These are phyloP conservation scores for Mycena citricolor DNA, from an alignment of 1,284 basidiomycete genomes.

Conservation along the genomic window DNA sequence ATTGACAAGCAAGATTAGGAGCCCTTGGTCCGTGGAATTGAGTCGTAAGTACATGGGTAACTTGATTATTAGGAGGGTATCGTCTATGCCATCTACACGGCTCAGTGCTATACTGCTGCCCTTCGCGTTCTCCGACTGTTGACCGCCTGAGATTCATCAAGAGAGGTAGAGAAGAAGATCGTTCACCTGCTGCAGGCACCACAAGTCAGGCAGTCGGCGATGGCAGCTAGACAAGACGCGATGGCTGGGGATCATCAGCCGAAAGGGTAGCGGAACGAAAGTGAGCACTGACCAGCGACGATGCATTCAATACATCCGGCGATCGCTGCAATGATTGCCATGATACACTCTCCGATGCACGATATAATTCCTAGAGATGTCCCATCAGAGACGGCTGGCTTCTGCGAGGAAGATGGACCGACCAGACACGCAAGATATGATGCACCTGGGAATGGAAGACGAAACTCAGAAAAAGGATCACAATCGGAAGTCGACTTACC, in stretches of 20 bases:
- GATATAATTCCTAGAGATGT: conserved; percentile 33
- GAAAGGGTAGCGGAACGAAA: neutral
- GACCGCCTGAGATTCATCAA: no score
- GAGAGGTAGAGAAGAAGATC: conserved; percentile 23
- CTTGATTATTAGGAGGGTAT: no score
- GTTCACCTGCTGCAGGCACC: conserved; percentile 38
- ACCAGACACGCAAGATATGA: conserved; percentile 38
- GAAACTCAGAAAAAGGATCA: no score
- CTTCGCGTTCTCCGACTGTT: no score
- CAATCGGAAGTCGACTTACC: no score
- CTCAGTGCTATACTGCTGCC: no score
- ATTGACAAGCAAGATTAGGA: no score
- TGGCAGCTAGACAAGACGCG: conserved; percentile 27
- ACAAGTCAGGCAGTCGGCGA: conserved; percentile 40
- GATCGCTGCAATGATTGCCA: conserved; percentile 38
- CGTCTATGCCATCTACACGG: no score
- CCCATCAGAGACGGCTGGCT: neutral
- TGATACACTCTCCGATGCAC: conserved; percentile 45
- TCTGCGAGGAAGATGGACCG: neutral
- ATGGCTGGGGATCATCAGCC: conserved; percentile 12
- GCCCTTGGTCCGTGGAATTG: no score
- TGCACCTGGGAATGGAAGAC: conserved; percentile 21
- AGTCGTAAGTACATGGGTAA: no score
- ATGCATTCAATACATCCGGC: conserved; percentile 47
- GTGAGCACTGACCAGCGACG: conserved; percentile 35